These are phyloP conservation scores for Aspergillus ustus DNA, from an alignment of 2,329 filamentous ascomycete genomes.

Conservation along the genomic window DNA sequence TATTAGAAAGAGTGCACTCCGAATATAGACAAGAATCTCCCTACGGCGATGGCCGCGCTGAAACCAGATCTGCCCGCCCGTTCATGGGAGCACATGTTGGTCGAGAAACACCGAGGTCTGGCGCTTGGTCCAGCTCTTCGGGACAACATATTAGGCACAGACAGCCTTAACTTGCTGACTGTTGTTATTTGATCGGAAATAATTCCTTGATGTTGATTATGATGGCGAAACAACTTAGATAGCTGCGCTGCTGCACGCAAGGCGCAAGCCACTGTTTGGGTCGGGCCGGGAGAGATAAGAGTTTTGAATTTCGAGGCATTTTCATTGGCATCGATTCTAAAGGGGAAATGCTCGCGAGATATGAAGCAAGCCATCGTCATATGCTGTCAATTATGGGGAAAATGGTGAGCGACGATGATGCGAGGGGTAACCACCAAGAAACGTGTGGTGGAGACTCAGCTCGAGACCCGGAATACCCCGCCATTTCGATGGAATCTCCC, in stretches of 20 bases:
- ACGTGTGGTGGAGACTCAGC: not conserved
- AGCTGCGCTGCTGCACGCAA: not conserved
- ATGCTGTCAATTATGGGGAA: not conserved
- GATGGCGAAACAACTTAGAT: not conserved
- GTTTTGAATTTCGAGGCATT: not conserved
- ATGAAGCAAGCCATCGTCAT: not conserved
- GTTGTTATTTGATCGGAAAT: not conserved
- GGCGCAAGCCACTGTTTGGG: not conserved
- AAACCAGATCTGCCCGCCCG: not conserved
- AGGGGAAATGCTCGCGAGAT: constrained; percentile 7
- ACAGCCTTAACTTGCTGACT: not conserved
- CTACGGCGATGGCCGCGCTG: not conserved
- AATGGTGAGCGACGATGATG: not conserved
- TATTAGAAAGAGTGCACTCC: not conserved
- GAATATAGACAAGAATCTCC: not conserved
- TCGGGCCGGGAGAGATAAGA: not conserved
- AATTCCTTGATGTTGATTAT: not conserved
- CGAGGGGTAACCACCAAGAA: not conserved
- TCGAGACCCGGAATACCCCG: not conserved
- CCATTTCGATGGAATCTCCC: not conserved
- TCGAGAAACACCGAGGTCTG: not conserved
- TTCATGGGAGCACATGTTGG: not conserved
- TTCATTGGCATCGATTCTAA: not conserved
- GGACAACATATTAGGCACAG: not conserved
- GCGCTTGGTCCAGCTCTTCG: not conserved